Evolutionary conservation across 768 basidiomycete genomes (phyloP), one percentile per base, ranked within the genome.

Genomic region (Lactarius vividus): DNA sequence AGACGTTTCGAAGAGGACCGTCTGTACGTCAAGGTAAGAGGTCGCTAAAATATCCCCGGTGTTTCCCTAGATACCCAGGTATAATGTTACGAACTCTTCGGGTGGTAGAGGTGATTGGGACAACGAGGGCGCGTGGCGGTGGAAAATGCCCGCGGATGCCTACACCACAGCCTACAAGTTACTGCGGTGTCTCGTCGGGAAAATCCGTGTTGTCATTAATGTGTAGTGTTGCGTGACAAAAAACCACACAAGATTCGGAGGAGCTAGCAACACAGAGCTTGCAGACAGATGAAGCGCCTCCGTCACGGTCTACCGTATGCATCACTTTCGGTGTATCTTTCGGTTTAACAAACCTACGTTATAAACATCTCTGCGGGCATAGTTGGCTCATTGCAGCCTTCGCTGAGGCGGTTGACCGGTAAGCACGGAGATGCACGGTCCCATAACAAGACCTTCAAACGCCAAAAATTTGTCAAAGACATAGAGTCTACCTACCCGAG

Each of bases 401-500:
- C 42, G 33, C n/a, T 53, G 52, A 52, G 31, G 31, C n/a, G 11
- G 37, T 52, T 35, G 26, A 59, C 59, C 64, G 64, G 59, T 35
- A 61, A 55, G 6, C 59, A 39, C 59, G 59, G 59, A 60, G 15
- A 33, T 20, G 44, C 33, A 8, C 31, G 28, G 62, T 39, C 55
- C n/a, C 18, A 54, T 16, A 29, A 13, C 28, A 58, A 49, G 39
- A 54, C 29, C 6, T 40, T 52, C 49, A 49, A 13, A 11, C 58
- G 39, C 39, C 33, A 58, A 39, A 7, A 9, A 44, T 37, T 37
- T 42, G 62, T 53, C 53, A 59, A 20, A 23, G 42, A 16, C 20
- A 63, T 40, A 18, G 31, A 49, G 7, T n/a, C 31, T 44, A 10
- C 33, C 20, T 23, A 33, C 26, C 54, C 39, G 29, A 28, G 31